These are phyloP conservation scores for Botryotinia calthae DNA, from an alignment of 2,329 filamentous ascomycete genomes.

Conservation along the genomic window DNA sequence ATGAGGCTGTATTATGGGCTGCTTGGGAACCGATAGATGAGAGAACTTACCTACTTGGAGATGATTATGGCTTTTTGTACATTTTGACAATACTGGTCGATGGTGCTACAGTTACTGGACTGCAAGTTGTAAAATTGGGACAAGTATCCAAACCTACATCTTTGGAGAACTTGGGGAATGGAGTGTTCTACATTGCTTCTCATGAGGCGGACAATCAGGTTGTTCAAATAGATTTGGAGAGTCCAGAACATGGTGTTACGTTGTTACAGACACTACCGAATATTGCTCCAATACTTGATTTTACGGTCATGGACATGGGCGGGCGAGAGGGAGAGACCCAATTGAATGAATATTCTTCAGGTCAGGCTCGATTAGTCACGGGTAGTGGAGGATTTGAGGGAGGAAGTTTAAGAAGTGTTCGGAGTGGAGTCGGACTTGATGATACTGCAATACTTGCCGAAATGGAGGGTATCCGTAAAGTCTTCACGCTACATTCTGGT, in stretches of 20 bases:
- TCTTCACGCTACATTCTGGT: constrained; percentile 66
- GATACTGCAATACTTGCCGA: constrained; percentile 80
- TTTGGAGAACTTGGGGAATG: constrained; percentile 72
- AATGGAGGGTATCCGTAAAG: constrained; percentile 67
- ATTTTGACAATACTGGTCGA: constrained; percentile 75
- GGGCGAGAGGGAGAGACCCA: constrained; percentile 75
- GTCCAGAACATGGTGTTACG: constrained; percentile 46
- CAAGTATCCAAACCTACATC: constrained; percentile 71
- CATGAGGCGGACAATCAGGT: constrained; percentile 92
- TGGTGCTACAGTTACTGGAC: constrained; percentile 65
- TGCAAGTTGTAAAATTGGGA: constrained; percentile 66
- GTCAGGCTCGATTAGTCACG: constrained; percentile 89
- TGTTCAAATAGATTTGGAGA: constrained; percentile 57
- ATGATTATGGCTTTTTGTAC: constrained; percentile 85
- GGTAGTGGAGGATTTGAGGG: constrained; percentile 89
- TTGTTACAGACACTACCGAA: constrained; percentile 76
- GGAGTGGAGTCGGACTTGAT: constrained; percentile 90
- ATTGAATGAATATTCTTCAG: constrained; percentile 89
- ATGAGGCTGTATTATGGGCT: constrained; percentile 81
- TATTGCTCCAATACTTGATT: constrained; percentile 89
- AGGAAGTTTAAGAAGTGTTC: constrained; percentile 82
- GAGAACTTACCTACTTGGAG: constrained; percentile 80
- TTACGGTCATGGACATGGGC: constrained; percentile 94
- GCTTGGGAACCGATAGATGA: constrained; percentile 84
- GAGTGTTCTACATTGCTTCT: constrained; percentile 81